phyloP scores from a whole-genome alignment of 2,329 filamentous ascomycete genomes.

The Tolypocladium paradoxum region DNA sequence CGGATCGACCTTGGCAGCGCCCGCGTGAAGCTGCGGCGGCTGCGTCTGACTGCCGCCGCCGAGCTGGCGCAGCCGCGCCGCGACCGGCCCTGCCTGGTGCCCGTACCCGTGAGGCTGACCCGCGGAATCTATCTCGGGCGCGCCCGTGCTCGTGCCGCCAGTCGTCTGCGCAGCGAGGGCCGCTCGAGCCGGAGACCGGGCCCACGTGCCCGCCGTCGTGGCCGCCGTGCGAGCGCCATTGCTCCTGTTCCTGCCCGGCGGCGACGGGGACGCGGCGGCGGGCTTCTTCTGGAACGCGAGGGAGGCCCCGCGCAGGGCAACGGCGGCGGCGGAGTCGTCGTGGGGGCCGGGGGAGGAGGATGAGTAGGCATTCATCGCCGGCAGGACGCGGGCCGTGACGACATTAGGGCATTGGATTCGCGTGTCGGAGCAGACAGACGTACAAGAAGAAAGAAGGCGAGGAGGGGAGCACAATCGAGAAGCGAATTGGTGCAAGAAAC shows the following conservation, averaged over 20 bases:
- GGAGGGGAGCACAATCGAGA: neutral
- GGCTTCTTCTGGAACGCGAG: slow-evolving; percentile 37
- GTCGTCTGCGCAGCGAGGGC: neutral
- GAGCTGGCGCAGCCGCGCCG: slow-evolving; percentile 14
- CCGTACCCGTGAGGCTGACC: neutral
- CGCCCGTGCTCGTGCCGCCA: neutral
- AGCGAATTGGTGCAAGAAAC: neutral
- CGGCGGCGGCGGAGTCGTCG: slow-evolving; percentile 28
- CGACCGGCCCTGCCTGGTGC: slow-evolving; percentile 4
- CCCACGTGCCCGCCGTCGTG: slow-evolving; percentile 20
- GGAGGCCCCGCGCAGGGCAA: slow-evolving; percentile 42
- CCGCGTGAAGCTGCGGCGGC: slow-evolving; percentile 9
- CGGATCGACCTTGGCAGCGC: slow-evolving; percentile 17
- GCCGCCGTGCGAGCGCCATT: slow-evolving; percentile 35
- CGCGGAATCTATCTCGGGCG: neutral
- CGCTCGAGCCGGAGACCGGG: neutral
- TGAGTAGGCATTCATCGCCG: slow-evolving; percentile 24
- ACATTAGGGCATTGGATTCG: slow-evolving; percentile 5
- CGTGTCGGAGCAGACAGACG: neutral
- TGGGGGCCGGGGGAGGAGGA: slow-evolving; percentile 17
- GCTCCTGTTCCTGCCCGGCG: slow-evolving; percentile 6
- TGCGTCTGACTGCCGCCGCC: slow-evolving; percentile 1
- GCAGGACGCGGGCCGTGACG: slow-evolving; percentile 1
- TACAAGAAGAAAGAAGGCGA: too few relatives aligned
- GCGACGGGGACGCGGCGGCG: slow-evolving; percentile 9